phyloP scores from a whole-genome alignment of 2,329 filamentous ascomycete genomes.

The Microsporum ferrugineum region DNA sequence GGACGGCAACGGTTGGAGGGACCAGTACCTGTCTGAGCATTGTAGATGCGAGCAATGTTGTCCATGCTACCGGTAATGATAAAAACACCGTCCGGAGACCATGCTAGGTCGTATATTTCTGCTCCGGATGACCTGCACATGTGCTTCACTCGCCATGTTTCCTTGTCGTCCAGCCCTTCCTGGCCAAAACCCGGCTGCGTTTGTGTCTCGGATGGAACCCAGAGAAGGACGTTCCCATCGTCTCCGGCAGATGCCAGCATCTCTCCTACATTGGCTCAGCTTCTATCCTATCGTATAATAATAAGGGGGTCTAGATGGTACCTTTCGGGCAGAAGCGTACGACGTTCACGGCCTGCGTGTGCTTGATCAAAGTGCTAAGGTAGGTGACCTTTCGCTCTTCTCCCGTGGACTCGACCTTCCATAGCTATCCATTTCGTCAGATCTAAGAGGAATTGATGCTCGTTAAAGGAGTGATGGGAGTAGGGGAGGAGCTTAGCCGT shows the following conservation, averaged over 20 bases:
- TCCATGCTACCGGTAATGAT: conserved; percentile 99
- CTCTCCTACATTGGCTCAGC: conserved; percentile 51
- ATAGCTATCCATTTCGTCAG: conserved; percentile 51
- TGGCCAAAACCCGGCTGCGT: conserved; percentile 61
- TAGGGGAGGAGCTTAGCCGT: conserved; percentile 29
- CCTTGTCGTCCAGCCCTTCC: conserved; percentile 81
- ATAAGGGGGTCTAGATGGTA: conserved; percentile 29
- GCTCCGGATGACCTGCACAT: conserved; percentile 93
- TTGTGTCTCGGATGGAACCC: conserved; percentile 76
- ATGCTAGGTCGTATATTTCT: conserved; percentile 95
- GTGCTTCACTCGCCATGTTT: conserved; percentile 91
- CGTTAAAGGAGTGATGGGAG: neutral
- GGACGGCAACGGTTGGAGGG: neutral
- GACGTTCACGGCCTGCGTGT: conserved; percentile 96
- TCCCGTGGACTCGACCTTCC: conserved; percentile 75
- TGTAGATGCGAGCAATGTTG: conserved; percentile 94
- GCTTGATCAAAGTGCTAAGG: conserved; percentile 79
- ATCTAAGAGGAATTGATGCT: conserved; percentile 8
- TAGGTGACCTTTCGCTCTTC: conserved; percentile 86
- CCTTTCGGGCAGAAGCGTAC: conserved; percentile 92
- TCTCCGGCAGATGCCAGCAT: conserved; percentile 89
- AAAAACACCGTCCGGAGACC: conserved; percentile 92
- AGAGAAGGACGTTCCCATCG: conserved; percentile 92
- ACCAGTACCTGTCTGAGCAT: conserved; percentile 70
- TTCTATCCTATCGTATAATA: neutral